Evolutionary conservation across 1,284 basidiomycete genomes (phyloP), one percentile per base, ranked within the genome.

Genomic region (Moesziomyces globuligerus): DNA sequence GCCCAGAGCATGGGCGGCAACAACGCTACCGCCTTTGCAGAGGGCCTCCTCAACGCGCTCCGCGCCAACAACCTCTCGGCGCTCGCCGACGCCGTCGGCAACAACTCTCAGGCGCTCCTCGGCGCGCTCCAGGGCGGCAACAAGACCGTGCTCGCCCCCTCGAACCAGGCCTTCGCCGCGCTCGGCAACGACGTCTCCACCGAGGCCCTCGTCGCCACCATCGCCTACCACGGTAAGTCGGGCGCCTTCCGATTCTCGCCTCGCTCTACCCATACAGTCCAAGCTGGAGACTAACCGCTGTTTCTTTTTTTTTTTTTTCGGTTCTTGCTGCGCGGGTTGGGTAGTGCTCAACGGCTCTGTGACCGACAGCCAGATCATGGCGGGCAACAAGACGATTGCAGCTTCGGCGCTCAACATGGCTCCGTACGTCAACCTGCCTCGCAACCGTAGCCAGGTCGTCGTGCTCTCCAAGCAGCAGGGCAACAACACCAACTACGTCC

Each of bases 401-500:
- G 88, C 88, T 4, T 86, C 88, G 38, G 89, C 90, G 0, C 83
- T 89, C 15, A 54, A 41, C 54, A 41, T 90, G 44, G 86, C 86
- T 44, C 84, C 86, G 38, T 64, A 41, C 29, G 72, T 74, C 21
- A 32, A 17, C 10, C 72, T 76, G 7, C 64, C 67, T 2, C 37
- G 41, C 38, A 58, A 62, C 56, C 66, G 71, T 46, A 84, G 84
- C 10, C 89, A 91, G 72, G 90, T 89, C 7, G 81, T 91, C 11
- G 87, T 87, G 0, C 89, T 84, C 49, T 85, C 87, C 20, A 85
- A 84, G 34, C 39, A 61, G 18, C 15, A 37, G n/a, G 43, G 38
- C 9, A 76, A 87, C 57, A 85, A 85, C 20, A 85, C 86, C 1
- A 81, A 86, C 7, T 84, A 85, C 32, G 84, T 89, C 18, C 77